Evolutionary conservation across 2,329 filamentous ascomycete genomes (phyloP), one percentile per base, ranked within the genome.

Genomic region (Fusarium domesticum): DNA sequence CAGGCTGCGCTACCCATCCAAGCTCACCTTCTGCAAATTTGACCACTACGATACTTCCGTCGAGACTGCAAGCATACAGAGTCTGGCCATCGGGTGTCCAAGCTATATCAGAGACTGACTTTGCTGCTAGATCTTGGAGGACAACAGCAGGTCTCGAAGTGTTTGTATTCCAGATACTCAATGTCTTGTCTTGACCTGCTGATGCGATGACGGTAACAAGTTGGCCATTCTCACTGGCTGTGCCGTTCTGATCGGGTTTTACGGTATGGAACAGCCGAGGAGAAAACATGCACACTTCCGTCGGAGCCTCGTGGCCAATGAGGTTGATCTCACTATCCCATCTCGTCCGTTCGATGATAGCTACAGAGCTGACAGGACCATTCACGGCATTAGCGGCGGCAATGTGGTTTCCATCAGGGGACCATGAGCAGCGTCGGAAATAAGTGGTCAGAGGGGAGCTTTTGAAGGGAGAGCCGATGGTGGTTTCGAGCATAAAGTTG

Each of bases 301-400:
- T 93, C 0, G 93, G 93, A 0, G 89, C 92, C 74, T 98, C 93
- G 64, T 98, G 93, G 7, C 93, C 93, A 48, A 98, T 96, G 48
- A 98, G 69, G 64, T 96, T 96, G 70, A 97, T 97, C 61, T 98
- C 90, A 52, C 89, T 90, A 60, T 96, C 90, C 93, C 95, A 98
- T 30, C 81, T 81, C 15, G 88, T 86, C 56, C 93, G 85, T 62
- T 93, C 90, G 43, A 98, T 89, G 46, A 98, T 97, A 5, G 93
- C 92, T 23, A 97, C 92, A 1, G 92, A 96, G 70, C 89, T 96
- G 18, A 98, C 93, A 2, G 93, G 95, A 0, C 93, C 93, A 63
- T 98, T 98, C 16, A 96, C 91, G 0, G 93, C 91, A 65, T 98
- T 98, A 6, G 93, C 89, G 4, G 93, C 93, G 4, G 93, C 93